Conservation (phyloP, 176 grass and related monocot genomes). For the Oryza australiensis region DNA sequence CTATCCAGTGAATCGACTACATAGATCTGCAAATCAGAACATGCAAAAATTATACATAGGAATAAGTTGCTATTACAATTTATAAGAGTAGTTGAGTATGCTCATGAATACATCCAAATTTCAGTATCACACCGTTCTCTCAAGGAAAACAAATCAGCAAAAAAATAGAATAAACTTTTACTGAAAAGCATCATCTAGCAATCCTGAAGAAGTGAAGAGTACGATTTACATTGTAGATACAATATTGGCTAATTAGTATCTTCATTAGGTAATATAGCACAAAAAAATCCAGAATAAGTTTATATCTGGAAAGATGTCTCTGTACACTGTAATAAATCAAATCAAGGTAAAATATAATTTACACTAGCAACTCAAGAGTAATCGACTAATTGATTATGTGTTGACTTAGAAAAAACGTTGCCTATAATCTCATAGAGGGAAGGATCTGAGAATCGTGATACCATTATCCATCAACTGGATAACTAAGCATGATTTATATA, state of each 20-base stretch:
- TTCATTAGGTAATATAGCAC: background rate
- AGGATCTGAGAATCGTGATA: background rate
- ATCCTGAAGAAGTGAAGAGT: background rate
- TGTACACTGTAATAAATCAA: background rate
- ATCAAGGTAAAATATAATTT: constrained; percentile 2
- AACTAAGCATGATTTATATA: background rate
- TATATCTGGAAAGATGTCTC: background rate
- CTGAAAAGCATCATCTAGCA: background rate
- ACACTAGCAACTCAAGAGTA: background rate
- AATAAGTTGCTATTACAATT: constrained; percentile 6
- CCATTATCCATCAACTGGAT: background rate
- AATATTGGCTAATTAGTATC: background rate
- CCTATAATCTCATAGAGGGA: background rate
- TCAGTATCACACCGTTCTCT: background rate
- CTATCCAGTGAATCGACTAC: constrained; percentile 86
- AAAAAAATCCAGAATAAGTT: background rate
- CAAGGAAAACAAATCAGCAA: background rate
- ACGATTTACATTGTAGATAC: background rate
- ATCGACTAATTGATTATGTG: background rate
- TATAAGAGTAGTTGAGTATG: background rate
- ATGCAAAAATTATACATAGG: background rate
- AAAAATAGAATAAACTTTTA: background rate
- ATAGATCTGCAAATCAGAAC: constrained; percentile 59
- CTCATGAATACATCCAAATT: background rate
- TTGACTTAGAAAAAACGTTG: background rate